These are phyloP conservation scores for Plenodomus biglobosus DNA, from an alignment of 2,329 filamentous ascomycete genomes.

Conservation along the genomic window DNA sequence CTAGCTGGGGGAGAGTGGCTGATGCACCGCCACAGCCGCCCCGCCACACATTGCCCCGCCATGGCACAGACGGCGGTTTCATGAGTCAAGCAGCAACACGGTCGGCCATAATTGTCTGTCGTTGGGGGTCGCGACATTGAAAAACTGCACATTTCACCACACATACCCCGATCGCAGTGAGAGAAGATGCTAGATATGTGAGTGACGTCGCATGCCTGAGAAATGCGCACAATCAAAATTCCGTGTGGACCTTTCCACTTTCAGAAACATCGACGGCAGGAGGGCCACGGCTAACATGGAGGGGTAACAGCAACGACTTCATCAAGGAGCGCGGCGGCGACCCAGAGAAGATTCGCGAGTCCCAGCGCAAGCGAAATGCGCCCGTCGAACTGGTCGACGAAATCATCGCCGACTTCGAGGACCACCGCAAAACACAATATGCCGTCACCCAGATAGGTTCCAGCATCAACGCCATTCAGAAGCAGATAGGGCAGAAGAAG, in stretches of 20 bases:
- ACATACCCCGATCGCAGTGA: conserved; percentile 4
- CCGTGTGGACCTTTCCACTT: no score
- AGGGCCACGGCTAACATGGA: background rate
- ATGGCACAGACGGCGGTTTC: conserved; percentile 13
- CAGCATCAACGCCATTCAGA: conserved; percentile 85
- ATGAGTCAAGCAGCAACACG: conserved; percentile 28
- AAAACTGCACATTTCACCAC: conserved; percentile 12
- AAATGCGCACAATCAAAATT: no score
- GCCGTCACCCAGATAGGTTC: conserved; percentile 76
- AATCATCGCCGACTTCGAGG: conserved; percentile 83
- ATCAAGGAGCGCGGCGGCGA: conserved; percentile 82
- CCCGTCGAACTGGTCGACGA: conserved; percentile 85
- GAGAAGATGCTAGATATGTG: conserved; percentile 40
- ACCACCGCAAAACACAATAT: conserved; percentile 78
- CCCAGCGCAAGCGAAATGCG: conserved; percentile 79
- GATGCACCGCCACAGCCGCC: conserved; percentile 11
- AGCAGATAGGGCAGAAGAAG: conserved; percentile 88
- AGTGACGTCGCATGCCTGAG: no score
- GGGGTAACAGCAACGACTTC: conserved; percentile 51
- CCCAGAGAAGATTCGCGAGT: conserved; percentile 88
- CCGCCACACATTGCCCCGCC: conserved; percentile 21
- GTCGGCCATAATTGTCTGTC: conserved; percentile 17
- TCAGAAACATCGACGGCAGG: background rate
- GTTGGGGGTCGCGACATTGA: conserved; percentile 8
- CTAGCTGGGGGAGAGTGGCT: no score